Evolutionary conservation across 805 yeast genomes (phyloP).

Genomic region (Candida silvatica): DNA sequence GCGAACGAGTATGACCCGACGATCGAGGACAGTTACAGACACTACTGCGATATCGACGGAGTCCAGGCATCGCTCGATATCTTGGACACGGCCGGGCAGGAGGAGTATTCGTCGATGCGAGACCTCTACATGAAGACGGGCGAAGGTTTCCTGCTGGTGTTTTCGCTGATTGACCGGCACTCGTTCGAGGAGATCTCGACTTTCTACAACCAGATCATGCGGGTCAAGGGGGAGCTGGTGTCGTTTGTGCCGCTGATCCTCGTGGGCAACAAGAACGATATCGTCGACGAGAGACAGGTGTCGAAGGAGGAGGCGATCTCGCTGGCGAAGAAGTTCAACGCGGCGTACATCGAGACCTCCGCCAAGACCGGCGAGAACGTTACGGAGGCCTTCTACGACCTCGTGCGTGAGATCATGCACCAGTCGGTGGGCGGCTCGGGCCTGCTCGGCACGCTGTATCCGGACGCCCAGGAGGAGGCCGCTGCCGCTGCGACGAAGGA

Average conservation of each 20-base stretch:
- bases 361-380: slow-evolving; percentile 91
- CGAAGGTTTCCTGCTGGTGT: slow-evolving; percentile 86
- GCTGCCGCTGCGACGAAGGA: slow-evolving; percentile 6
- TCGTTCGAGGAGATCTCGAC: slow-evolving; percentile 79
- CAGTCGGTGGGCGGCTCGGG: slow-evolving; percentile 17
- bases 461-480: slow-evolving; percentile 16
- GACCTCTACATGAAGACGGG: slow-evolving; percentile 96
- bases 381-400: slow-evolving; percentile 25
- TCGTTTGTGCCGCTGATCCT: slow-evolving; percentile 68
- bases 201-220: slow-evolving; percentile 43
- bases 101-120: slow-evolving; percentile 87
- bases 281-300: slow-evolving; percentile 56
- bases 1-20: slow-evolving; percentile 98
- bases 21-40: slow-evolving; percentile 86
- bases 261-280: slow-evolving; percentile 71
- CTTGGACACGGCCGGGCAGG: slow-evolving; percentile 97
- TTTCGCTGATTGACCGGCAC: slow-evolving; percentile 76
- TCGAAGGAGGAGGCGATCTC: slow-evolving; percentile 47
- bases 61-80: slow-evolving; percentile 77
- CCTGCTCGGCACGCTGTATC: slow-evolving; percentile 19
- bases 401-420: slow-evolving; percentile 26
- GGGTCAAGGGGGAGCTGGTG: slow-evolving; percentile 38
- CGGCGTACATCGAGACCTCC: slow-evolving; percentile 82
- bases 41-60: slow-evolving; percentile 76
- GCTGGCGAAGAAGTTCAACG: slow-evolving; percentile 57